A percentile compares a stretch with the other conserved stretches of the same genome.
Conservation (phyloP, 257 asterid species). For the Salvia splendens region DNA sequence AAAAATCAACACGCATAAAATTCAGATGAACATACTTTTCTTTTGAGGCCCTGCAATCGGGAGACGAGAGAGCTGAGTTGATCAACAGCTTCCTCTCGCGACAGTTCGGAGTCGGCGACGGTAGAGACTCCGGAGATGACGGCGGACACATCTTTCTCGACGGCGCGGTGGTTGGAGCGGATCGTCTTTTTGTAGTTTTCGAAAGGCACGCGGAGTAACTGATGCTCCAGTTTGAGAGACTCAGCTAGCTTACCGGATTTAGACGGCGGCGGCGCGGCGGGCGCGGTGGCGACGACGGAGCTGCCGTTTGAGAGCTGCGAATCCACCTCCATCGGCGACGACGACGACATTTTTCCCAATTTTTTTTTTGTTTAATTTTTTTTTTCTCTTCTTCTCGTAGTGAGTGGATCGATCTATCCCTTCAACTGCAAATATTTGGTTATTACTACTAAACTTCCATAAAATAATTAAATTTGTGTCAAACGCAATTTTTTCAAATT, state of each 20-base stretch:
- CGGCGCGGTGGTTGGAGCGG: constrained; percentile 86
- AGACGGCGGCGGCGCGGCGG: constrained; percentile 47
- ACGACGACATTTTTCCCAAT: constrained; percentile 36
- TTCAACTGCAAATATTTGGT: background rate
- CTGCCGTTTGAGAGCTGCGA: constrained; percentile 52
- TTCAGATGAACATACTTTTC: constrained; percentile 59
- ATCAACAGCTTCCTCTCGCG: constrained; percentile 69
- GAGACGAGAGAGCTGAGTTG: constrained; percentile 76
- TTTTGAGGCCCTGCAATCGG: constrained; percentile 88
- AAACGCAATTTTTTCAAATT: too few species aligned
- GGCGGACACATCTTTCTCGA: constrained; percentile 84
- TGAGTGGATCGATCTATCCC: too few species aligned
- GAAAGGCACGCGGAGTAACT: constrained; percentile 95
- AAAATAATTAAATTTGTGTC: too few species aligned
- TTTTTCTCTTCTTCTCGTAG: too few species aligned
- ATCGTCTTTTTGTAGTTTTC: constrained; percentile 92
- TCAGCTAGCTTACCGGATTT: constrained; percentile 60
- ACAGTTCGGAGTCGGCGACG: constrained; percentile 55
- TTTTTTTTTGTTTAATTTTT: background rate
- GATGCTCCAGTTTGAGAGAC: constrained; percentile 85
- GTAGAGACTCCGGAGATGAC: constrained; percentile 62
- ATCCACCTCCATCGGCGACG: constrained; percentile 72
- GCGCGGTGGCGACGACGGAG: constrained; percentile 31
- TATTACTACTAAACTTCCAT: background rate
- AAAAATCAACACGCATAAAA: constrained; percentile 2